Percentiles rank a stretch among this genome's conserved stretches.
phyloP scores from a whole-genome alignment of 495 filamentous ascomycete genomes.

The Aspergillus baeticus region DNA sequence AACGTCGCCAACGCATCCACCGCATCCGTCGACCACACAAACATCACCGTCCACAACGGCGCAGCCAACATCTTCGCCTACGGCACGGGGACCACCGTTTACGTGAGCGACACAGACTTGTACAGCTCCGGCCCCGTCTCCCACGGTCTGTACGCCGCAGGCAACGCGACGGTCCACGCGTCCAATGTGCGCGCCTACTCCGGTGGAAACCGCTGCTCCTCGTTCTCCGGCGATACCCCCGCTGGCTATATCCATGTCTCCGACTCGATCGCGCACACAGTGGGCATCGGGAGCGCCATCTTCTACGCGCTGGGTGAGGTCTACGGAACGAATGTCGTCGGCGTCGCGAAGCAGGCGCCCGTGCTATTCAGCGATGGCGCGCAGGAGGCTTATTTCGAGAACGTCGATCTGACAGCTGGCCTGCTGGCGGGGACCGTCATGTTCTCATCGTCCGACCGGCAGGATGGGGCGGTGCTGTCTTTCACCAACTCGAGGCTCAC shows the following conservation, averaged over 20 bases:
- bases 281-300: conserved; percentile 20
- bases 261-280: conserved; percentile 20
- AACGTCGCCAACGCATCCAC: background rate
- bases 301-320: conserved; percentile 12
- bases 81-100: conserved; percentile 15
- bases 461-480: too few relatives aligned
- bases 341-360: too few relatives aligned
- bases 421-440: too few relatives aligned
- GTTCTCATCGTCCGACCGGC: too few relatives aligned
- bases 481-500: too few relatives aligned
- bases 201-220: conserved; percentile 19
- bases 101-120: conserved; percentile 19
- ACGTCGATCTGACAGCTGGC: too few relatives aligned
- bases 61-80: too few relatives aligned
- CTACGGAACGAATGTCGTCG: too few relatives aligned
- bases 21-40: too few relatives aligned
- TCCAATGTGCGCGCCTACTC: conserved; percentile 15
- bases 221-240: conserved; percentile 21
- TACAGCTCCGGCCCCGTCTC: conserved; percentile 22
- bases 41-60: too few relatives aligned
- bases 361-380: too few relatives aligned
- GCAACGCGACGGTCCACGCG: conserved; percentile 18
- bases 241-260: conserved; percentile 16
- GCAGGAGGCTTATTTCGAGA: too few relatives aligned
- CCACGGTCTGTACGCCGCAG: conserved; percentile 20